Base-by-base conservation (phyloP, 2,329 filamentous ascomycete species). In the Ceratocystis papillata region DNA sequence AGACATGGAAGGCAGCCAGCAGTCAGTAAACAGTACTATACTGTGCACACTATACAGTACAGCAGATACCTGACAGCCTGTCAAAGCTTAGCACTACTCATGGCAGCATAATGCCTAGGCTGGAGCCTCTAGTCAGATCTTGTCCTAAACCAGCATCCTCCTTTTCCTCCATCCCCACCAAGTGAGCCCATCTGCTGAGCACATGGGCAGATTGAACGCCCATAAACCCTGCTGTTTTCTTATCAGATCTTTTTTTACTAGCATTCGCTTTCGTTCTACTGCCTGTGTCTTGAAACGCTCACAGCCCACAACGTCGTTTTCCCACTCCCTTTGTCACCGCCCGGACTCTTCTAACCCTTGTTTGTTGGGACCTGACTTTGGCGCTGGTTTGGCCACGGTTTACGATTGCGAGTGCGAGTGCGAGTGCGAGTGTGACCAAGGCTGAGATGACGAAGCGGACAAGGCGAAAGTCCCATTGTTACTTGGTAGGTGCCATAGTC, bases 181-280 rank as follows among this genome's bases (percentile, higher is more conserved):
- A 53, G 41, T 41, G 41, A 62, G 59, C 59, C 59, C 33, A 57
- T 46, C 37, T 20, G 25, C 25, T 62, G 41, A 41, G 22, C 60
- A 44, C 33, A 62, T 33, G 28, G 55, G 55, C 55, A 30, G 50
- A 22, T 30, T 1, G 20, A 25, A 60, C 30, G 25, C 20, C 20
- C 55, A 60, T 28, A 41, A 41, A 15, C 37, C 37, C 37, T 41
- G 37, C 1, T 15, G 37, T 41, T 41, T 60, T 33, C 37, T 62
- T 62, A 59, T 59, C 55, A 59, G 55, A 59, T 59, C 55, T 59
- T 33, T 59, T 20, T 28, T 15, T 33, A 3, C 7, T 12, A 28
- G 53, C 4, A 17, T 57, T 57, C 53, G 22, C 53, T 33, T 30
- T 25, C 8, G 17, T 17, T 15, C 12, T 22, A 10, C 8, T 22